Evolutionary conservation across 441 rosid species (phyloP).

Genomic region (Adansonia madagascariensis): DNA sequence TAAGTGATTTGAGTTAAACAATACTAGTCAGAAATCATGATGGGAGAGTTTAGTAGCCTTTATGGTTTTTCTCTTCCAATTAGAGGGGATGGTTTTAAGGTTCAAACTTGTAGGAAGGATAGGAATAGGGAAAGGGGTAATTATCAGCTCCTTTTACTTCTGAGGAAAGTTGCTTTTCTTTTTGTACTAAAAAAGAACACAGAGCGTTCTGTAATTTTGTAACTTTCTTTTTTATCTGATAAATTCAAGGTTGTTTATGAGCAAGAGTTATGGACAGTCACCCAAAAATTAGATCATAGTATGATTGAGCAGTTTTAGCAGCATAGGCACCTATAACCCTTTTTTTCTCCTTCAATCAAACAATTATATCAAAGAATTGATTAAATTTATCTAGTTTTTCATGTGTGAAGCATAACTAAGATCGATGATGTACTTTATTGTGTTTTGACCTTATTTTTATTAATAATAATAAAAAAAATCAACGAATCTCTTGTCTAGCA

Average conservation of each 20-base stretch:
- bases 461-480: neutral
- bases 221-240: neutral
- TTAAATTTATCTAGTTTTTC: neutral
- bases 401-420: neutral
- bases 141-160: neutral
- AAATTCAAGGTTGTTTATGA: neutral
- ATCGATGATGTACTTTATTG: neutral
- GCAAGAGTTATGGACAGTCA: neutral
- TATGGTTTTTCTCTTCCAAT: neutral
- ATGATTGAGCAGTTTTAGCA: neutral
- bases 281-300: neutral
- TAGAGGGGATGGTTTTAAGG: neutral
- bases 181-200: neutral
- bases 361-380: neutral
- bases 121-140: neutral
- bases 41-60: conserved; percentile 6
- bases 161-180: neutral
- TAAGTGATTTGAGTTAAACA: neutral
- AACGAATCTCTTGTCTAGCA: neutral
- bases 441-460: neutral
- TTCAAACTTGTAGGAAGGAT: neutral
- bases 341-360: neutral
- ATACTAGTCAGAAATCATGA: conserved; percentile 4
- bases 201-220: neutral
- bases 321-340: neutral